Evolutionary conservation across 345 rosid species (phyloP).

Genomic region (Psidium friedrichsthalianum): DNA sequence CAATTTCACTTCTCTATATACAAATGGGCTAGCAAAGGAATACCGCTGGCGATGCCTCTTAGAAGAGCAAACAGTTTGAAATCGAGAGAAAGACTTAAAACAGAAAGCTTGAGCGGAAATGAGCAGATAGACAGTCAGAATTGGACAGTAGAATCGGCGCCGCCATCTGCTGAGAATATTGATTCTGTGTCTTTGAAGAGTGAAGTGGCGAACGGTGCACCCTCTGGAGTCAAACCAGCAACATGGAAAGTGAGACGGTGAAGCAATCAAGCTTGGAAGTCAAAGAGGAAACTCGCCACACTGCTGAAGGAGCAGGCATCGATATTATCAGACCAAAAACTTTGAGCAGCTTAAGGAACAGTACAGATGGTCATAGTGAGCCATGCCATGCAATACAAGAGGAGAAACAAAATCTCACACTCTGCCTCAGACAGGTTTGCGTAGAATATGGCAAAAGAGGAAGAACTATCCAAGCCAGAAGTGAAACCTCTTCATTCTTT

Average conservation of each 20-base stretch:
- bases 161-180: slow-evolving; percentile 2
- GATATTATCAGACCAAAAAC: not conserved
- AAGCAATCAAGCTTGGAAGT: not conserved
- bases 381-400: not conserved
- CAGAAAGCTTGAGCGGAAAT: slow-evolving; percentile 18
- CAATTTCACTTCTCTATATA: slow-evolving; percentile 85
- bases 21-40: slow-evolving; percentile 82
- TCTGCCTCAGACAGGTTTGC: slow-evolving; percentile 4
- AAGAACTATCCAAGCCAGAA: slow-evolving; percentile 15
- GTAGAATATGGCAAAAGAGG: slow-evolving; percentile 8
- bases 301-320: slow-evolving; percentile 9
- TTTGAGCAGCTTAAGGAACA: not conserved
- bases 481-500: slow-evolving; percentile 22
- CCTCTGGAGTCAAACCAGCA: slow-evolving; percentile 5
- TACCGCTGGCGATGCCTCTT: slow-evolving; percentile 31
- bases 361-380: not conserved
- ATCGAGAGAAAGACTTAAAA: slow-evolving; percentile 24
- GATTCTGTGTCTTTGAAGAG: not conserved
- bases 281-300: not conserved
- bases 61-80: slow-evolving; percentile 30
- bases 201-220: not conserved
- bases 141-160: not conserved
- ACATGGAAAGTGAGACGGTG: slow-evolving; percentile 1
- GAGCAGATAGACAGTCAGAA: slow-evolving; percentile 15
- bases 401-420: slow-evolving; percentile 6